phyloP scores from a whole-genome alignment of 805 yeast species.

The Vanderwaltozyma tropicalis region DNA sequence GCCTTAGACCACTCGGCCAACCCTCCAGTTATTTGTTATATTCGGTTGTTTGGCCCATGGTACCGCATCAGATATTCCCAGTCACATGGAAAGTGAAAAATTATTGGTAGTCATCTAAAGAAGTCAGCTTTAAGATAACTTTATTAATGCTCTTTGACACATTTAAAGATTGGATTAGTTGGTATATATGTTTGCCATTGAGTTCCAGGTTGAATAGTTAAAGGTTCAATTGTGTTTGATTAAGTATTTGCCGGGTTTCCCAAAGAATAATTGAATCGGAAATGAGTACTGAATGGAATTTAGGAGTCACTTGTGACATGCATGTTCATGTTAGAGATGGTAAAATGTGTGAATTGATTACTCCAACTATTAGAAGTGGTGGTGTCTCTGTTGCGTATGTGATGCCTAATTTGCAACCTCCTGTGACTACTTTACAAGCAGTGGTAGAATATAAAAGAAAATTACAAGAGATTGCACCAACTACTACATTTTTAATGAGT shows the following conservation, averaged over 20 bases:
- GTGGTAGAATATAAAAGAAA: slow-evolving; percentile 60
- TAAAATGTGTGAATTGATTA: slow-evolving; percentile 77
- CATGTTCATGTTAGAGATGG: slow-evolving; percentile 97
- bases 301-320: slow-evolving; percentile 78
- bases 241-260: too few species aligned
- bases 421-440: slow-evolving; percentile 64
- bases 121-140: too few species aligned
- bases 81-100: too few species aligned
- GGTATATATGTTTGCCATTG: too few species aligned
- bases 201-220: too few species aligned
- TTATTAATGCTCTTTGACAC: too few species aligned
- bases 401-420: slow-evolving; percentile 96
- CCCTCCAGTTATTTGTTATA: slow-evolving; percentile 19
- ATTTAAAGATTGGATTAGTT: too few species aligned
- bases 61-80: too few species aligned
- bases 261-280: neutral
- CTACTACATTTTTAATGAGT: slow-evolving; percentile 85
- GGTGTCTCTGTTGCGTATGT: slow-evolving; percentile 86
- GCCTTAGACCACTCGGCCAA: slow-evolving; percentile 37
- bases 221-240: too few species aligned
- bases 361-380: slow-evolving; percentile 85
- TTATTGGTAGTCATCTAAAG: too few species aligned
- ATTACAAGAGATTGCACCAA: slow-evolving; percentile 58
- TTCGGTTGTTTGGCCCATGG: too few species aligned
- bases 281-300: slow-evolving; percentile 22